Base-by-base conservation (phyloP, 768 basidiomycete genomes). In the Mycena maculata region DNA sequence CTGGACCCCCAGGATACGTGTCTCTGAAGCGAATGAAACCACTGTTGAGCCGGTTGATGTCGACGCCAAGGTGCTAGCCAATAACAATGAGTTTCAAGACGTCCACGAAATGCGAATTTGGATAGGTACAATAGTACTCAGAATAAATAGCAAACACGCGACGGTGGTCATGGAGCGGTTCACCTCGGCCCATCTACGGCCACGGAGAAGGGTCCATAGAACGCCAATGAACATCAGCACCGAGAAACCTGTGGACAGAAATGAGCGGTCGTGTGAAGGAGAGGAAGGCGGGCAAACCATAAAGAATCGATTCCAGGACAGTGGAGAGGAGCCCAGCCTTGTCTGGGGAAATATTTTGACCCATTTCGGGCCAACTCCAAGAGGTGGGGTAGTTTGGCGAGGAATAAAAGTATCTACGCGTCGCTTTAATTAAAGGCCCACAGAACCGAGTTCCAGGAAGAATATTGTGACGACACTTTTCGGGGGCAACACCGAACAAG, bases 211-310 rank as follows among this genome's bases (percentile, higher is more conserved):
- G 1, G 63, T 71, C 70, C 74, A 76, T 13, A 81, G 45, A 1
- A 78, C 77, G 3, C 69, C 72, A 9, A 72, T 71, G 63, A 78
- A 81, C 80, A 81, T 80, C 41, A 80, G 58, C 28, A 79, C 33
- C 6, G 79, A 81, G 60, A 80, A 78, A 0, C 80, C 80, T 81
- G 45, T 5, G 10, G n/a, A n/a, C n/a, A n/a, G n/a, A n/a, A n/a
- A n/a, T n/a, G 53, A 20, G 28, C 1, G 45, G 23, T 41, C 16
- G 6, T 41, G 30, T 18, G 16, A 20, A 15, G n/a, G 15, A 41
- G 6, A 41, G 20, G 27, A 8, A 25, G 20, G 25, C 4, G 25
- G 20, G 42, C 47, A 38, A 13, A n/a, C 53, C 60, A 62, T 62
- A 62, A 22, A 63, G 47, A 30, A 56, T 20, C 20, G n/a, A 22